Conservation (phyloP, 768 basidiomycete species). For the Mycena chlorophos region DNA sequence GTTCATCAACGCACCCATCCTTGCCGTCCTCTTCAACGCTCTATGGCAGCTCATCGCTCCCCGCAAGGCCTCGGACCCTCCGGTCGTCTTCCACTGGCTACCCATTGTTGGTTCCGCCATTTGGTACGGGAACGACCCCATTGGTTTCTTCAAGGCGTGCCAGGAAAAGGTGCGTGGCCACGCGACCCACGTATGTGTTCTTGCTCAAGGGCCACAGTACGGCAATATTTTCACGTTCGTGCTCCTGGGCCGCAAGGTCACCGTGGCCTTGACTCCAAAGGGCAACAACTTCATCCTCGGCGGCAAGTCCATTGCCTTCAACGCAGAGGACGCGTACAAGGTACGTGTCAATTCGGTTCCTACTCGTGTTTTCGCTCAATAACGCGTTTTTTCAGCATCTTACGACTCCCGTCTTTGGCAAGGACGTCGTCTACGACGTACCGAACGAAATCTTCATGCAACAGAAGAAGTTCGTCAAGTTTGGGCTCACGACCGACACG, state of each 20-base stretch:
- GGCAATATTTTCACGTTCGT: conserved; percentile 98
- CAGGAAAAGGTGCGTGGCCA: conserved; percentile 63
- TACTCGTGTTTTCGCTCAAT: conserved; percentile 13
- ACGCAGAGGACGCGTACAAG: conserved; percentile 97
- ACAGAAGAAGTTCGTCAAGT: conserved; percentile 98
- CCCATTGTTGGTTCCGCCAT: conserved; percentile 90
- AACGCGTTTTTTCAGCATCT: conserved; percentile 56
- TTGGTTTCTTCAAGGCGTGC: conserved; percentile 81
- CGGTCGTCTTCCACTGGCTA: conserved; percentile 90
- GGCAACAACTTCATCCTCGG: conserved; percentile 95
- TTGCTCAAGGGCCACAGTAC: conserved; percentile 52
- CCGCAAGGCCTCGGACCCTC: conserved; percentile 71
- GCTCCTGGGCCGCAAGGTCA: conserved; percentile 84
- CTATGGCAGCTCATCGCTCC: conserved; percentile 78
- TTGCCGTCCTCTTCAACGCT: conserved; percentile 72
- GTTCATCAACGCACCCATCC: conserved; percentile 67
- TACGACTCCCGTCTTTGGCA: conserved; percentile 94
- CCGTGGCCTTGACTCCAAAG: conserved; percentile 85
- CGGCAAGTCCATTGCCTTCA: conserved; percentile 88
- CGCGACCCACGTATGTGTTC: not conserved
- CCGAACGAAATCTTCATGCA: conserved; percentile 98
- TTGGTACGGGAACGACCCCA: conserved; percentile 88
- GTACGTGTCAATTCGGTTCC: conserved; percentile 38
- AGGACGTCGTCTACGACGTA: conserved; percentile 95
- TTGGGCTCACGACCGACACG: conserved; percentile 90